Evolutionary conservation across 768 basidiomycete species (phyloP), one percentile per base, ranked within the genome.

Genomic region (Tylopilus sp.): DNA sequence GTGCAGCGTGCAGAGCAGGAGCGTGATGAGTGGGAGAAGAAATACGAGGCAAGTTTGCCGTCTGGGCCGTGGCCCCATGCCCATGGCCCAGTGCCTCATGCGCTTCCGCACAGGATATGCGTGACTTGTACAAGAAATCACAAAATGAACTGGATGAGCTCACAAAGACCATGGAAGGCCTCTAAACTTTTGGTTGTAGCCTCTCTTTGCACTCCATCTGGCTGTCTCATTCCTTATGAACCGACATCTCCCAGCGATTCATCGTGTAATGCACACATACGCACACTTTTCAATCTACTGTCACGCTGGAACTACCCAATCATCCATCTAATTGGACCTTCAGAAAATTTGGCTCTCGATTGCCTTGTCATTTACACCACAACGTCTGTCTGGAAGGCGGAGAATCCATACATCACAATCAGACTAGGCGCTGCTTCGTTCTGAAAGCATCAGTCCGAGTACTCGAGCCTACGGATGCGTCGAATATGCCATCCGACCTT

Each of bases 1-100:
- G 85, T 97, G 20, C 77, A 83, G 58, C 81, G 89, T 40, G 75
- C 82, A 43, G 95, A 98, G 68, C 83, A 89, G 65, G 97, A 99
- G 70, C 85, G 95, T 45, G 95, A 98, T 68, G 63, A 68, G 36
- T 93, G 89, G 91, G 95, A 97, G 82, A 82, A 86, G 79, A 98
- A 95, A 73, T 89, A 82, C 74, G 95, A 95, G 78, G 94, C 92
- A 63, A 47, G 21, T 11, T 17, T 62, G 82, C n/a, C 12, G 18
- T 21, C 20, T n/a, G 17, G n/a, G n/a, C n/a, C n/a, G n/a, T n/a
- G n/a, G n/a, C n/a, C n/a, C n/a, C 12, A 11, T 17, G 13, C 9
- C 26, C 2, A 6, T 44, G 25, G 21, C 44, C 28, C 52, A 30
- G 44, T 18, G 38, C 59, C 44, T 51, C 41, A 51, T 40, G 15